Base-by-base conservation (phyloP, 129 eudicot genomes). In the Scalesia atractyloides region DNA sequence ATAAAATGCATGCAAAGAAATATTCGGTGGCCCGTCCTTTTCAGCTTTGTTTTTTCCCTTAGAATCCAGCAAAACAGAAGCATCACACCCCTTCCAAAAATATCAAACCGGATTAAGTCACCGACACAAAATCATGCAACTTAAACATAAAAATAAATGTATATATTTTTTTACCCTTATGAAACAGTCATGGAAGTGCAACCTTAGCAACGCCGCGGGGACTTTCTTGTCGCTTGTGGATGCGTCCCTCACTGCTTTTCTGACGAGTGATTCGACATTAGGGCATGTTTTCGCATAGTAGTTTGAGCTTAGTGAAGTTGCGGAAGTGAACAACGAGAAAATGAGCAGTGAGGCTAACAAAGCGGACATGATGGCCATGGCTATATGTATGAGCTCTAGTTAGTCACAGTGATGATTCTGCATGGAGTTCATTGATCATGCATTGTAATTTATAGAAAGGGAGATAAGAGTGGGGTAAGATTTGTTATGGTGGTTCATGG, bases 341-440 rank as follows among this genome's bases (percentile, higher is more conserved):
- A 66, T 66, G 56, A 66, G 71, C 8, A 66, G 49, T 66, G 71
- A 66, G 8, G 4, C 16, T 66, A 66, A 20, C 37, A 66, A 66
- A 44, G 70, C 56, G 44, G 70, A 41, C 67, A 30, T 61, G 41
- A 61, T 61, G 62, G 7, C 36, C 13, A 18, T 14, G 46, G 46
- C 4, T 41, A 41, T 39, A 39, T 41, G 46, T 41, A n/a, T n/a
- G n/a, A n/a, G n/a, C n/a, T n/a, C n/a, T 41, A 20, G 12, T 75
- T 9, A 39, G 16, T 24, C 61, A 60, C 69, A 41, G 9, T 73
- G 71, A 44, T 77, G 69, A 64, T 73, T 46, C 33, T 66, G 76
- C 76, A 73, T 82, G 86, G 73, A 73, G 43, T 51, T 70, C 22
- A n/a, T n/a, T n/a, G n/a, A n/a, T n/a, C n/a, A 73, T 60, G 70